phyloP scores from a whole-genome alignment of 345 rosid species.

The Raphanus sativus region DNA sequence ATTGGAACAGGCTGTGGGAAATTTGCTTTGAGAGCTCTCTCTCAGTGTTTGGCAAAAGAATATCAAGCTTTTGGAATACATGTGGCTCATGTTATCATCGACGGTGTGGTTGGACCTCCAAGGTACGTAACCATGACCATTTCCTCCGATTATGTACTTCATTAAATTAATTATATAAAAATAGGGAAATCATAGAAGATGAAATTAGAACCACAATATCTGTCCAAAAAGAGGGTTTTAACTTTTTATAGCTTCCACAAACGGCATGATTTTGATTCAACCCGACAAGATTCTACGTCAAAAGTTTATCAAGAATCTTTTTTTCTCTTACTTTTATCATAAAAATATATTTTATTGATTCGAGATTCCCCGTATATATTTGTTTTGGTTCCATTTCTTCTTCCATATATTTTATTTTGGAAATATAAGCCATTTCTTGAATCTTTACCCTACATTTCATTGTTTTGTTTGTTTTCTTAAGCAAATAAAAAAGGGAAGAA shows the following conservation, averaged over 20 bases:
- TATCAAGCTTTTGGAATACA: constrained; percentile 78
- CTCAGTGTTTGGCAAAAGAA: constrained; percentile 85
- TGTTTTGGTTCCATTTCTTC: too few species aligned
- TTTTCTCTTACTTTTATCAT: not conserved
- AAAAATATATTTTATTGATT: not conserved
- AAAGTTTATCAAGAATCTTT: not conserved
- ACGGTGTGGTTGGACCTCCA: constrained; percentile 77
- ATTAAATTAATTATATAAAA: not conserved
- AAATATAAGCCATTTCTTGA: constrained; percentile 3
- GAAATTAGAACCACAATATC: constrained; percentile 19
- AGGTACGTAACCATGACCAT: constrained; percentile 39
- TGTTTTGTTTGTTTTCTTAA: not conserved
- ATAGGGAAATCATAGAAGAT: not conserved
- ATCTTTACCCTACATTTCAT: not conserved
- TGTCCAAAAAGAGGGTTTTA: not conserved
- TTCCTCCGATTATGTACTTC: not conserved
- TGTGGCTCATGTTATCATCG: constrained; percentile 83
- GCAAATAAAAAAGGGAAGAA: not conserved
- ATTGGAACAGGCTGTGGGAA: constrained; percentile 72
- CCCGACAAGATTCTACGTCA: constrained; percentile 28
- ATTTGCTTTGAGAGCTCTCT: constrained; percentile 80
- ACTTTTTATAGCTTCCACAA: constrained; percentile 38
- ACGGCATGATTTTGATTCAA: constrained; percentile 35
- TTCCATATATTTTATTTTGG: not conserved
- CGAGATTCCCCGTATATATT: not conserved